phyloP scores from a whole-genome alignment of 345 rosid species.

The Zanthoxylum bungeanum region DNA sequence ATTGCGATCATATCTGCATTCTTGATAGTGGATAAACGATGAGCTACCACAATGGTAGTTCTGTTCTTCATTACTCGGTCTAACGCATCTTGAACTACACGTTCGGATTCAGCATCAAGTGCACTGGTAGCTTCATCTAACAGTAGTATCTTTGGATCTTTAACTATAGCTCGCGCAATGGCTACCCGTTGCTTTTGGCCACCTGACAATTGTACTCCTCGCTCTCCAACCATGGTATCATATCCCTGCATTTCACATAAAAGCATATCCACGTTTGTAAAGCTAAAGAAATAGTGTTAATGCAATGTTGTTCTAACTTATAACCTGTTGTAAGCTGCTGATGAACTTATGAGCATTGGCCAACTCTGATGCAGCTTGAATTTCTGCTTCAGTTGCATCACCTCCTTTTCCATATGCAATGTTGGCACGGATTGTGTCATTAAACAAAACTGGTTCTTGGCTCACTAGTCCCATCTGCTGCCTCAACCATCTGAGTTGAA shows the following conservation, averaged over 20 bases:
- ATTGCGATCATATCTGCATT: constrained; percentile 60
- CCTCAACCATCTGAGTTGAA: constrained; percentile 71
- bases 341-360: constrained; percentile 87
- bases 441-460: constrained; percentile 77
- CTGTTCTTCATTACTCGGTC: constrained; percentile 45
- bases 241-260: constrained; percentile 41
- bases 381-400: constrained; percentile 61
- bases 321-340: constrained; percentile 73
- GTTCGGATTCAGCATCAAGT: constrained; percentile 54
- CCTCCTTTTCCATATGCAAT: constrained; percentile 82
- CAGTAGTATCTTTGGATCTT: constrained; percentile 46
- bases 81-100: constrained; percentile 50
- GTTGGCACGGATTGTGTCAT: constrained; percentile 71
- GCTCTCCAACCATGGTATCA: constrained; percentile 51
- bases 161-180: constrained; percentile 55
- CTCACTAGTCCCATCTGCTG: constrained; percentile 78
- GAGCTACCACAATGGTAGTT: constrained; percentile 54
- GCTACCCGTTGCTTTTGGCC: constrained; percentile 66
- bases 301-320: too few species aligned
- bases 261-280: not conserved
- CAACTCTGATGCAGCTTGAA: constrained; percentile 58
- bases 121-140: constrained; percentile 67
- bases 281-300: too few species aligned
- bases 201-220: constrained; percentile 51
- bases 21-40: constrained; percentile 51